Base-by-base conservation (phyloP, 202 grass and related monocot genomes). In the Sporobolus alterniflorus region DNA sequence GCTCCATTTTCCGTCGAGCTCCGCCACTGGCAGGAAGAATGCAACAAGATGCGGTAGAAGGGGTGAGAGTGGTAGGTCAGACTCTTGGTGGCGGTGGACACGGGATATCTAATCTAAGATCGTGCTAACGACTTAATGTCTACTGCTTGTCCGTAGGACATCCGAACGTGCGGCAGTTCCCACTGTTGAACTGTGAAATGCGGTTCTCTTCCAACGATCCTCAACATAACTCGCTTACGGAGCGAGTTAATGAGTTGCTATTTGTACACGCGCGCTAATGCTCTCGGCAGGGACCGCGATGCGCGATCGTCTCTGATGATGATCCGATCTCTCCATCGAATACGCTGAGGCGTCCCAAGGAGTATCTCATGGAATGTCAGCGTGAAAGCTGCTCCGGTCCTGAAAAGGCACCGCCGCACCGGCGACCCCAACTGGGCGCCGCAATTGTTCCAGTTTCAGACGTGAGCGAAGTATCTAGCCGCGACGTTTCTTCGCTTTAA, bases 121-220 rank as follows among this genome's bases (percentile, higher is more conserved):
- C 83, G 73, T 80, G 85, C 85, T 88, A 94, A 86, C 88, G 78
- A 88, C 81, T 85, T 85, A 56, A 30, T 85, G 84, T 83, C 91
- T 74, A 76, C 78, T 74, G 74, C 81, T 63, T 71, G 80, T 84
- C 59, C 1, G n/a, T 31, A 28, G 77, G 77, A 71, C 80, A 71
- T 64, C 76, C 64, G 76, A 62, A 64, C 70, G 74, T 61, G 83
- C 33, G 66, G 3, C 73, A 74, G 43, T 52, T 68, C 11, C 67
- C 10, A 67, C 66, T 68, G 66, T 71, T 57, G 39, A 13, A 41
- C 28, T 26, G 36, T 7, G 36, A 39, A 7, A 39, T 7, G 36
- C 36, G 36, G 36, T 4, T 7, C 4, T 39, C 36, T 39, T 39
- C 36, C 36, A 39, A 39, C 36, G 36, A 39, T 7, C 36, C 36